Evolutionary conservation across 2,329 filamentous ascomycete species (phyloP).

Genomic region (Pseudovirgaria hyperparasitica): DNA sequence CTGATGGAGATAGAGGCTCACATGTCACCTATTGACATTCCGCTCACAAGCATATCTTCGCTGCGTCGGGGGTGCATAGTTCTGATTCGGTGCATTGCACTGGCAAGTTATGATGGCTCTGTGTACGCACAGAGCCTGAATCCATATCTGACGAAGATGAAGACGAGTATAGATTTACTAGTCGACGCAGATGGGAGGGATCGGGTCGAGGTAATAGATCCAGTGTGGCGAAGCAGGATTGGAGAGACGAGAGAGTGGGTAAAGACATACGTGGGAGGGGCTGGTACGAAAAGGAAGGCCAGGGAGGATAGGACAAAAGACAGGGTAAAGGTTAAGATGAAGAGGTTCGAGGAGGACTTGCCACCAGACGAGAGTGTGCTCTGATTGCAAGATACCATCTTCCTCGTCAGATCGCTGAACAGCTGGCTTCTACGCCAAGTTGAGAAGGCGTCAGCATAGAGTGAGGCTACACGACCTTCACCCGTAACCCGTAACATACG

Average conservation of each 20-base stretch:
- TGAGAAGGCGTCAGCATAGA: too few species aligned
- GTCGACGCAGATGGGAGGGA: conserved; percentile 40
- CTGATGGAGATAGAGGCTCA: neutral
- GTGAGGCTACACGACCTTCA: too few species aligned
- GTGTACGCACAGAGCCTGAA: conserved; percentile 80
- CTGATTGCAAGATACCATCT: too few species aligned
- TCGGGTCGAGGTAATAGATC: conserved; percentile 32
- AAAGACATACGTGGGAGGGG: conserved; percentile 61
- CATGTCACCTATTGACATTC: neutral
- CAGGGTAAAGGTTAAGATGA: conserved; percentile 5
- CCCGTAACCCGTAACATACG: too few species aligned
- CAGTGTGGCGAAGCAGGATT: conserved; percentile 36
- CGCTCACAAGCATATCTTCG: conserved; percentile 2
- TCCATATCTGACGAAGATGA: conserved; percentile 54
- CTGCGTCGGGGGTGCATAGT: conserved; percentile 65
- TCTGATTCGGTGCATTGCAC: conserved; percentile 64
- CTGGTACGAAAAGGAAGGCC: conserved; percentile 39
- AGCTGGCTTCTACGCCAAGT: too few species aligned
- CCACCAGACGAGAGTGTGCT: too few species aligned
- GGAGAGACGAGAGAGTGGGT: conserved; percentile 53
- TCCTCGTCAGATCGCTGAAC: too few species aligned
- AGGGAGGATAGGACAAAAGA: conserved; percentile 11
- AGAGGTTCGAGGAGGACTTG: conserved; percentile 7
- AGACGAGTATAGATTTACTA: conserved; percentile 52
- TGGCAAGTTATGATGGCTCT: conserved; percentile 60